phyloP scores from a whole-genome alignment of 2,329 filamentous ascomycete genomes.

The Fusarium paranaense region DNA sequence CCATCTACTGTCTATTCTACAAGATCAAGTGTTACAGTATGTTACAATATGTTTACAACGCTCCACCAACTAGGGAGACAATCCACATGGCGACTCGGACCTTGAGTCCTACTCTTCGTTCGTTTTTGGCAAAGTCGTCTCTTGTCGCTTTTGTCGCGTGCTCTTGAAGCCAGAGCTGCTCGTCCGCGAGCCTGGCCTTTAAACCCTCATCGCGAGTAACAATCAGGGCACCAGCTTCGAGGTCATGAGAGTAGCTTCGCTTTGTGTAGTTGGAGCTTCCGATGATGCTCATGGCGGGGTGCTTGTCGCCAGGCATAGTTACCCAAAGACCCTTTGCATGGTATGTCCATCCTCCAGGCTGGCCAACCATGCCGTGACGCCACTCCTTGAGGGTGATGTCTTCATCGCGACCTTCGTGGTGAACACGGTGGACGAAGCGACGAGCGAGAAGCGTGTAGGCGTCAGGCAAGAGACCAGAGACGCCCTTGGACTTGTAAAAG shows the following conservation, averaged over 20 bases:
- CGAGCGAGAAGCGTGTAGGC: conserved; percentile 92
- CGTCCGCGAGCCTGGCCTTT: conserved; percentile 78
- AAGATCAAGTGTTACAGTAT: conserved; percentile 9
- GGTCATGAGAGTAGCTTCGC: conserved; percentile 89
- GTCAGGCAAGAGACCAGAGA: conserved; percentile 89
- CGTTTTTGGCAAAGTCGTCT: conserved; percentile 83
- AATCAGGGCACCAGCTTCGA: conserved; percentile 89
- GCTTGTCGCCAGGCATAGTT: conserved; percentile 72
- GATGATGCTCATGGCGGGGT: conserved; percentile 83
- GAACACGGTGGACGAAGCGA: conserved; percentile 76
- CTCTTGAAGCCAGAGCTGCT: conserved; percentile 83
- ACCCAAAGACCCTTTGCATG: conserved; percentile 98
- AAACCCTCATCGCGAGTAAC: conserved; percentile 81
- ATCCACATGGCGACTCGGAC: conserved; percentile 95
- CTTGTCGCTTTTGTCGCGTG: conserved; percentile 76
- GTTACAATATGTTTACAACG: conserved; percentile 66
- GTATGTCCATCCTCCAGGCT: conserved; percentile 93
- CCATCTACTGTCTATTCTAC: conserved; percentile 26
- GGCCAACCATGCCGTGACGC: conserved; percentile 82
- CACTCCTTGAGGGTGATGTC: conserved; percentile 86
- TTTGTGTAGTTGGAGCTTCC: conserved; percentile 97
- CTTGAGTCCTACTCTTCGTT: conserved; percentile 85
- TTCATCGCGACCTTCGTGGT: conserved; percentile 58
- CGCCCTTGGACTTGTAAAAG: conserved; percentile 88
- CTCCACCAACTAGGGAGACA: conserved; percentile 85